A percentile compares a stretch with the other conserved stretches of the same genome.
phyloP scores from a whole-genome alignment of 805 yeast species.

The Saccharomycopsis amapae region DNA sequence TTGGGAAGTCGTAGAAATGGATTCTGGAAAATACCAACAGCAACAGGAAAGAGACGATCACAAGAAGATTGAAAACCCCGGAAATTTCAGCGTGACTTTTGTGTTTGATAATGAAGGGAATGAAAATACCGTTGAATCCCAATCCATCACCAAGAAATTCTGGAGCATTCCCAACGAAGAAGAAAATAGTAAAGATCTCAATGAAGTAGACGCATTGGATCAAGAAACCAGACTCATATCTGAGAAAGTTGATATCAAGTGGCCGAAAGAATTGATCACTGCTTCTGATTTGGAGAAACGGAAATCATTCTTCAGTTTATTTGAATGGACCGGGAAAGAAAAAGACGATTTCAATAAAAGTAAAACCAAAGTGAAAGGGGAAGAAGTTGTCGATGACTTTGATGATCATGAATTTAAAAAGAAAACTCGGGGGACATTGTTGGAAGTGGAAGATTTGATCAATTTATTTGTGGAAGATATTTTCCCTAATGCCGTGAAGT shows the following conservation, averaged over 20 bases:
- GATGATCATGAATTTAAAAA: slow-evolving; percentile 54
- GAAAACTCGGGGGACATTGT: neutral
- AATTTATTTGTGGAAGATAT: slow-evolving; percentile 67
- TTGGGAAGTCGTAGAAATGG: slow-evolving; percentile 30
- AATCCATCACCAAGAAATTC: slow-evolving; percentile 56
- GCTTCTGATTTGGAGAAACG: slow-evolving; percentile 38
- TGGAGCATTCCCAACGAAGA: slow-evolving; percentile 29
- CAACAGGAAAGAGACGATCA: slow-evolving; percentile 24
- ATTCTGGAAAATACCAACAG: too few relatives aligned
- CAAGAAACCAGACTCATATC: slow-evolving; percentile 44
- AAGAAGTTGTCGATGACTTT: too few relatives aligned
- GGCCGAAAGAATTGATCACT: slow-evolving; percentile 44
- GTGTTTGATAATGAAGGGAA: slow-evolving; percentile 42
- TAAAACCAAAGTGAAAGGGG: slow-evolving; percentile 71
- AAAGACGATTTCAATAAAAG: slow-evolving; percentile 69
- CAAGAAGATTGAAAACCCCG: neutral
- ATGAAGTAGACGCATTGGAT: slow-evolving; percentile 25
- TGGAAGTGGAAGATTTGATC: slow-evolving; percentile 59
- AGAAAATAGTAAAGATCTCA: slow-evolving; percentile 5
- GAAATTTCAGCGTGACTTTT: slow-evolving; percentile 53
- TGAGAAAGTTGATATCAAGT: slow-evolving; percentile 45
- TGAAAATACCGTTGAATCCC: slow-evolving; percentile 39
- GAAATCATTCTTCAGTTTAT: slow-evolving; percentile 80
- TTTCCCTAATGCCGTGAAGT: slow-evolving; percentile 78
- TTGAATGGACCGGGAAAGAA: slow-evolving; percentile 72